phyloP scores from a whole-genome alignment of 768 basidiomycete genomes.

The Xerocomellus chrysenteron region DNA sequence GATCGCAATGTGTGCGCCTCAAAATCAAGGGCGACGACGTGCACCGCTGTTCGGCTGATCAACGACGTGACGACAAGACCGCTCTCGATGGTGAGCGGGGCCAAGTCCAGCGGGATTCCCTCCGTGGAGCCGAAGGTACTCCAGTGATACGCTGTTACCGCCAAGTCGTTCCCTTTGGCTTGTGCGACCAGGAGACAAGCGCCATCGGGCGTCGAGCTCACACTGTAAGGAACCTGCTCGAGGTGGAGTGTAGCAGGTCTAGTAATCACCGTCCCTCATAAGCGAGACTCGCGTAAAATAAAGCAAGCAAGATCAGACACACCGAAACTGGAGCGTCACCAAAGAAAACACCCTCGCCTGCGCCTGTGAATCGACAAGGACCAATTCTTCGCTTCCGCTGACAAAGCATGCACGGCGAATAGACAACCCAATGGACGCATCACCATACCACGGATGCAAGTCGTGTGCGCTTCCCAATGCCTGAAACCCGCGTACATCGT shows the following conservation, averaged over 20 bases:
- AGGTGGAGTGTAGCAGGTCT: no score
- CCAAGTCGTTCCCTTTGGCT: slow-evolving; percentile 6
- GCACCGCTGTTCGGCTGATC: slow-evolving; percentile 39
- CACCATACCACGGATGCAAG: slow-evolving; percentile 44
- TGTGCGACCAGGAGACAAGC: slow-evolving; percentile 48
- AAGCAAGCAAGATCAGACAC: no score
- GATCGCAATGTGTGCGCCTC: slow-evolving; percentile 37
- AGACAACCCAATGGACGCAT: no score
- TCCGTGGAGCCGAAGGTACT: slow-evolving; percentile 51
- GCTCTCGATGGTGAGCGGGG: slow-evolving; percentile 20
- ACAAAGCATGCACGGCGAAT: slow-evolving; percentile 45
- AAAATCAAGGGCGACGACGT: background rate
- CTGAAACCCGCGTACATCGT: slow-evolving; percentile 14
- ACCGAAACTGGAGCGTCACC: no score
- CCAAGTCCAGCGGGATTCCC: slow-evolving; percentile 42
- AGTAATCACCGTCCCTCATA: no score
- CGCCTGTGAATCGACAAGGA: slow-evolving; percentile 45
- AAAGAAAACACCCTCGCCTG: slow-evolving; percentile 48
- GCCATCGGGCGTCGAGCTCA: slow-evolving; percentile 52
- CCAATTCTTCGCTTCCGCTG: slow-evolving; percentile 50
- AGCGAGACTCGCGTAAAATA: no score
- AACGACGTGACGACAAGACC: slow-evolving; percentile 44
- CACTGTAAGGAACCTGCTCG: no score
- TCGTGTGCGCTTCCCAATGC: slow-evolving; percentile 41
- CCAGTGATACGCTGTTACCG: slow-evolving; percentile 51